A percentile compares a stretch with the other conserved stretches of the same genome.
Evolutionary conservation across 1,139 yeast species (phyloP).

Genomic region (Williopsis jadinii): DNA sequence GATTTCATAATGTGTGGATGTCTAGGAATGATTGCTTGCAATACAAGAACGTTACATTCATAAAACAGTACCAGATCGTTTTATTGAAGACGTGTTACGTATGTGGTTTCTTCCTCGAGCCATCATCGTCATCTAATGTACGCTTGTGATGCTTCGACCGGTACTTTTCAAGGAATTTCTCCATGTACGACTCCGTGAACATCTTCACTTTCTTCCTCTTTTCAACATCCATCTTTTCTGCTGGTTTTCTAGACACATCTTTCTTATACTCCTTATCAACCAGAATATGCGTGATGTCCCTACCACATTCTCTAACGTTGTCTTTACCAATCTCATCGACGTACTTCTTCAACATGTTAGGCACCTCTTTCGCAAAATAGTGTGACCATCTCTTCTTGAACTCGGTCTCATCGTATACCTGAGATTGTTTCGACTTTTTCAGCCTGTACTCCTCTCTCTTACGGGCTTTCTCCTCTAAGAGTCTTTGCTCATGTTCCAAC

Average conservation of each 20-base stretch:
- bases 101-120: conserved; percentile 9
- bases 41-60: too few relatives aligned
- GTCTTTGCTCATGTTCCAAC: conserved; percentile 17
- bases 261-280: conserved; percentile 56
- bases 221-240: conserved; percentile 40
- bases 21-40: too few relatives aligned
- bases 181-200: conserved; percentile 66
- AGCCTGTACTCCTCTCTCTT: conserved; percentile 24
- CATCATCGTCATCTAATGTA: conserved; percentile 12
- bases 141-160: conserved; percentile 28
- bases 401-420: conserved; percentile 6
- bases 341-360: conserved; percentile 67
- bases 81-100: neutral
- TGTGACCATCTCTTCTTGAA: conserved; percentile 48
- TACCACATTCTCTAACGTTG: conserved; percentile 68
- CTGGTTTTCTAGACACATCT: conserved; percentile 33
- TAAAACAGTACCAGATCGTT: neutral
- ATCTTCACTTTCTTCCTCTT: conserved; percentile 63
- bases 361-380: conserved; percentile 68
- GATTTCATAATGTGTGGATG: too few relatives aligned
- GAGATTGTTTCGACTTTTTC: conserved; percentile 12
- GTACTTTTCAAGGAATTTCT: conserved; percentile 54
- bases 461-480: conserved; percentile 22
- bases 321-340: conserved; percentile 65
- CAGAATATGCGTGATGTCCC: conserved; percentile 61